Percentiles rank a stretch among this genome's conserved stretches.
Evolutionary conservation across 768 basidiomycete species (phyloP).

Genomic region (Suillus luteus): DNA sequence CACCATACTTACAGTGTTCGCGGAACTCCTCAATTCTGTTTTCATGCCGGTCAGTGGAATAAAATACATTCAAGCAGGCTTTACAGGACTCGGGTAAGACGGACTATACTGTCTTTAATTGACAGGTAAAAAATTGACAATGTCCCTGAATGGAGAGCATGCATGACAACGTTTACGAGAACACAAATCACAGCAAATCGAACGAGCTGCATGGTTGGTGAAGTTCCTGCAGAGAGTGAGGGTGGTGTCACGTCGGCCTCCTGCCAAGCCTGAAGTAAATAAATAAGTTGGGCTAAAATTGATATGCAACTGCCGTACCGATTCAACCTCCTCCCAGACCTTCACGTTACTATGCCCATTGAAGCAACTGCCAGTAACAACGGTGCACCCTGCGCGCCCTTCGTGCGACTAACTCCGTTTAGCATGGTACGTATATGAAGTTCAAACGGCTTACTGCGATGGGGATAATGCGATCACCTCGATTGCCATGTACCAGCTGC

Average conservation of each 20-base stretch:
- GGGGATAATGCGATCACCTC: not conserved
- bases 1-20: too few relatives aligned
- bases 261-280: not conserved
- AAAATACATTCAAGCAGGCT: too few relatives aligned
- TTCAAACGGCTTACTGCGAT: not conserved
- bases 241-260: not conserved
- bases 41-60: too few relatives aligned
- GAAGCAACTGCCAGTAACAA: not conserved
- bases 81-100: too few relatives aligned
- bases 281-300: too few relatives aligned
- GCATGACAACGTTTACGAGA: not conserved
- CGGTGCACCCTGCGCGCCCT: not conserved
- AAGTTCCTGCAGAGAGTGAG: not conserved
- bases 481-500: slow-evolving; percentile 9
- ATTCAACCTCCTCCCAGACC: not conserved
- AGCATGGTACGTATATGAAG: not conserved
- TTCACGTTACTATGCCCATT: not conserved
- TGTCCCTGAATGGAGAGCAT: not conserved
- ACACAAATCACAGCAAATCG: not conserved
- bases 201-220: not conserved
- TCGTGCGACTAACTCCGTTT: not conserved
- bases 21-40: too few relatives aligned
- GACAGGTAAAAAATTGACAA: not conserved
- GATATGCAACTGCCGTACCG: not conserved
- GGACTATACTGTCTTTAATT: too few relatives aligned